Conservation (phyloP, 2,329 filamentous ascomycete species). For the Esteya vermicola region DNA sequence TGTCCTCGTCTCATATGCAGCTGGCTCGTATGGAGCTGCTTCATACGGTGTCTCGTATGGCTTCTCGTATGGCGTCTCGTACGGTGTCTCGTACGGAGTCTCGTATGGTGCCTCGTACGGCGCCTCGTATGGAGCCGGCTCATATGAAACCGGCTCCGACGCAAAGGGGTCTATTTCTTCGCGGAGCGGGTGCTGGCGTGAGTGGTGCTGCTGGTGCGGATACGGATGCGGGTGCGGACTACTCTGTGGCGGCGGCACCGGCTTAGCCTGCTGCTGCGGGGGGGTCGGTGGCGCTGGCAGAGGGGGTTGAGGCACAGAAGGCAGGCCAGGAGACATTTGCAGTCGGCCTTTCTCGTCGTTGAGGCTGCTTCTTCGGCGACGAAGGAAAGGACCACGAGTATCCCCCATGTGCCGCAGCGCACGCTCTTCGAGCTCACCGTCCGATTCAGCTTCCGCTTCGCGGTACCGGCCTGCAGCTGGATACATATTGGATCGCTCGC, state of each 20-base stretch:
- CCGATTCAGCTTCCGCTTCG: conserved; percentile 10
- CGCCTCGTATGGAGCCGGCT: background rate
- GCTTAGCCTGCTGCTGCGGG: conserved; percentile 6
- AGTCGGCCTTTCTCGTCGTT: conserved; percentile 45
- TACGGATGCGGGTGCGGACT: background rate
- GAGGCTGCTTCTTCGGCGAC: conserved; percentile 31
- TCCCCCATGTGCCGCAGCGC: too few species aligned
- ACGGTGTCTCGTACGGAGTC: too few species aligned
- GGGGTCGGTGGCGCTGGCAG: conserved; percentile 14
- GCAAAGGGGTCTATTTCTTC: background rate
- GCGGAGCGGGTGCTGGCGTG: conserved; percentile 12
- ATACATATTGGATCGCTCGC: conserved; percentile 20
- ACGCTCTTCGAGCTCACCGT: conserved; percentile 22
- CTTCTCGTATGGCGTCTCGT: too few species aligned
- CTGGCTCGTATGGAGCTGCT: too few species aligned
- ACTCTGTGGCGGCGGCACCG: background rate
- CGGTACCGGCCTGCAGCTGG: too few species aligned
- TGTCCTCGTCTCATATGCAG: conserved; percentile 19
- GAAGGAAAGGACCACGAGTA: too few species aligned
- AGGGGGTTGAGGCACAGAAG: conserved; percentile 14
- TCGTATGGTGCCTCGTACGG: too few species aligned
- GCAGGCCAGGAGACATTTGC: conserved; percentile 21
- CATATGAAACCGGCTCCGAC: background rate
- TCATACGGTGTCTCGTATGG: too few species aligned
- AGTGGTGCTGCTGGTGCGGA: conserved; percentile 8